Evolutionary conservation across 768 basidiomycete species (phyloP).

Genomic region (Austroboletus eburneus): DNA sequence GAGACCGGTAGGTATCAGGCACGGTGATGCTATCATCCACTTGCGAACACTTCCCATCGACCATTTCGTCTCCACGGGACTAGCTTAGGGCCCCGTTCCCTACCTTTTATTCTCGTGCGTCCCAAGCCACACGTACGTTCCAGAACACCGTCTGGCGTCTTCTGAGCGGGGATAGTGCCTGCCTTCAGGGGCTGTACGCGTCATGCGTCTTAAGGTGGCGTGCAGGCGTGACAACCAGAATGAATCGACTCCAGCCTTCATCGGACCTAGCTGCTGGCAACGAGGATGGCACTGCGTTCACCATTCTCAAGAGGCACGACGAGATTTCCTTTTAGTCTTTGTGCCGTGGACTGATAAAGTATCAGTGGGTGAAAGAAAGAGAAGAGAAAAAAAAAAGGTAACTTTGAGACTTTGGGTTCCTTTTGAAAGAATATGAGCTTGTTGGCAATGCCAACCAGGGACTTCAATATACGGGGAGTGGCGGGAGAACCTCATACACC

Average conservation of each 20-base stretch:
- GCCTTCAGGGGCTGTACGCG: too few species aligned
- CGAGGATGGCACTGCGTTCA: too few species aligned
- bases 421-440: constrained; percentile 2
- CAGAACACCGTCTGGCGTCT: too few species aligned
- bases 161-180: too few species aligned
- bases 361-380: too few species aligned
- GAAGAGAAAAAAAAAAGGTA: constrained; percentile 2
- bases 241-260: too few species aligned
- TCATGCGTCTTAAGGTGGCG: too few species aligned
- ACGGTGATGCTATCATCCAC: neutral
- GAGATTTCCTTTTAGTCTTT: neutral
- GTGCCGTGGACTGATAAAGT: neutral
- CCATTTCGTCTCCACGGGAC: neutral
- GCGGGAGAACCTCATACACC: constrained; percentile 9
- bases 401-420: neutral
- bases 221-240: too few species aligned
- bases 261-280: too few species aligned
- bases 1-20: neutral
- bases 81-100: neutral
- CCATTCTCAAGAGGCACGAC: neutral
- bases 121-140: neutral
- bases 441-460: constrained; percentile 10
- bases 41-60: constrained; percentile 3
- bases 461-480: constrained; percentile 9
- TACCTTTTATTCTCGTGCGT: neutral